Conservation (phyloP, 2,329 filamentous ascomycete species). For the Microdochium nivale region DNA sequence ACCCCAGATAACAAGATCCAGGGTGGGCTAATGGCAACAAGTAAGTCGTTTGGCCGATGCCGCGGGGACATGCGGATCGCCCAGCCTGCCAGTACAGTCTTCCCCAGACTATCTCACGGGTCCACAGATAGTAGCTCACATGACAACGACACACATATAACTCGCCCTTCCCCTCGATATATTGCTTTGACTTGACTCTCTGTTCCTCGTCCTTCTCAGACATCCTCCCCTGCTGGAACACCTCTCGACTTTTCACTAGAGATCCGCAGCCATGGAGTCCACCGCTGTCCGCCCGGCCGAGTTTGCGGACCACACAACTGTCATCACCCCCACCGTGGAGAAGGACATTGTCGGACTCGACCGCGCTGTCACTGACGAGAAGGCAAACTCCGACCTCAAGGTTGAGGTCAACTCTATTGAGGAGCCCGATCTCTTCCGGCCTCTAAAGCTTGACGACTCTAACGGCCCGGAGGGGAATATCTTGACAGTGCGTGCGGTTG, state of each 20-base stretch:
- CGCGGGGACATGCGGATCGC: neutral
- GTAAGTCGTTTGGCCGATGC: no score
- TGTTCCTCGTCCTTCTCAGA: neutral
- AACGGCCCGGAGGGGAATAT: slow-evolving; percentile 29
- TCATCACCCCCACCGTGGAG: slow-evolving; percentile 5
- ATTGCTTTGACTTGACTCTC: neutral
- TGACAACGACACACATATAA: neutral
- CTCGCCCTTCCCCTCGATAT: neutral
- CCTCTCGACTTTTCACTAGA: slow-evolving; percentile 3
- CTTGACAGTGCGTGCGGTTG: slow-evolving; percentile 44
- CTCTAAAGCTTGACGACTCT: neutral
- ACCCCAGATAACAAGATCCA: neutral
- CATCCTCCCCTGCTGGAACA: no score
- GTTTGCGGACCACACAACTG: slow-evolving; percentile 9
- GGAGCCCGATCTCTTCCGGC: neutral
- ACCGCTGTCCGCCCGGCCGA: slow-evolving; percentile 12
- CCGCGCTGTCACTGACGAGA: neutral
- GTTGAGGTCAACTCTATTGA: neutral
- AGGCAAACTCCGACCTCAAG: neutral
- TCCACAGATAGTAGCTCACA: neutral
- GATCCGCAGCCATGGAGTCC: slow-evolving; percentile 13
- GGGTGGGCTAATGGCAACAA: neutral
- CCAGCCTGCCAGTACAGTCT: neutral
- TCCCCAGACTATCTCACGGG: neutral
- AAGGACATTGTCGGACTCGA: slow-evolving; percentile 4